Base-by-base conservation (phyloP, 805 yeast genomes). In the Citeromyces nyonsensis region DNA sequence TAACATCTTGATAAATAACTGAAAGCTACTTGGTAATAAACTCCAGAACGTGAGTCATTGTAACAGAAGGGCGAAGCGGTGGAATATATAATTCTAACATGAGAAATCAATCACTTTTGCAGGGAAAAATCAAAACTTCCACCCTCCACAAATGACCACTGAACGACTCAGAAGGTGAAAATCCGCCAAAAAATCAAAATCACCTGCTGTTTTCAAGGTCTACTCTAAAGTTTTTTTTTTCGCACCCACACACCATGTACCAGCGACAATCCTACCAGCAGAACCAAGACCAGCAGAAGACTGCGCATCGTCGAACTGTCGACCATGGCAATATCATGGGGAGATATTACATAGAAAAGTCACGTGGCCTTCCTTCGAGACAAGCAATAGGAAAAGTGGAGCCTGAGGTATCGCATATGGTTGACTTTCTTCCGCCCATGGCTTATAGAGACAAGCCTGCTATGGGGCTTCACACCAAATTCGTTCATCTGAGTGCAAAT, bases 401-500 rank as follows among this genome's bases (percentile, higher is more conserved):
- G 27, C 86, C 91, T 1, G 84, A 75, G 32, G 67, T 77, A 29
- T 66, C 79, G 8, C 78, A 70, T 43, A 51, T 78, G 26, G 62
- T 75, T 2, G 73, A 73, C 40, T 40, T 80, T 29, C 57, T 77
- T 30, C 85, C 94, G 8, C 73, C 91, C 2, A 50, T 58, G 25
- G 75, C 82, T 10, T 71, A 75, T 44, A 45, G 51, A 8, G 56
- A 59, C 24, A 52, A 52, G 12, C 70, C 76, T 0, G 56, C 71
- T 1, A 57, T 78, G 37, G 85, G 85, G 46, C 50, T 75, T 7
- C 73, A 76, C 32, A 68, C 82, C 18, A 85, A 85, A 45, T 85
- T 88, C 51, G 91, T 84, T 4, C 97, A 88, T 56, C 66, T 86
- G 31, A 76, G 93, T 36, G 75, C 91, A 12, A 91, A 88, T 57